Evolutionary conservation across 2,329 filamentous ascomycete genomes (phyloP), one percentile per base, ranked within the genome.

Genomic region (Aureobasidium musti): DNA sequence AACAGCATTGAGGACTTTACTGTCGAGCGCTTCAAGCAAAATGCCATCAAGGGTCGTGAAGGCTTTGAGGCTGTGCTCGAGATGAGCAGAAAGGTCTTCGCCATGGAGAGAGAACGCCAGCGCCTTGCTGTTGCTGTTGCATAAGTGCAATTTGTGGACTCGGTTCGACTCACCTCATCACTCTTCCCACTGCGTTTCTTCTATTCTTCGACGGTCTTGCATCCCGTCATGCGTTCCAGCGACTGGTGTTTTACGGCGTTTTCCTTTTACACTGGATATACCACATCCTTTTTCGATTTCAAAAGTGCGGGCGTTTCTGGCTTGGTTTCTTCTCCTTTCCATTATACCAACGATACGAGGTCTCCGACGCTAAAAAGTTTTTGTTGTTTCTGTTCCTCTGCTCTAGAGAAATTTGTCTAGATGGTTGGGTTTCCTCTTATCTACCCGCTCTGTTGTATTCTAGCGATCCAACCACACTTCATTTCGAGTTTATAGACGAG

Each of bases 41-140:
- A 99, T 75, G 94, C 95, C 28, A 83, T 84, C 72, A 93, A 91
- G 80, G 95, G 95, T 70, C 88, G 90, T 70, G 93, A 98, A 79
- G 95, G 95, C 1, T 99, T 99, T 76, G 95, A 99, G 82, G 87
- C 89, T 69, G 95, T 99, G 10, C 84, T 99, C 37, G 91, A 92
- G 76, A 97, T 97, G 89, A 96, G 92, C 78, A 83, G 94, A 71
- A 87, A 91, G 75, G 93, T 93, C 0, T 98, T 97, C 75, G 89
- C 91, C 66, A 91, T 97, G 83, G 92, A 98, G 81, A 87, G 88
- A 77, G 89, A 91, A 76, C 83, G 86, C 66, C 77, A 77, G 67
- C 66, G 49, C n/a, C 50, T 68, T n/a, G 66, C 64, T 26, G 13
- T 63, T 35, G 57, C 57, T 23, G 30, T 54, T 35, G 63, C 39